Evolutionary conservation across 805 yeast genomes (phyloP), one percentile per base, ranked within the genome.

Genomic region (Metschnikowia drakensbergensis): DNA sequence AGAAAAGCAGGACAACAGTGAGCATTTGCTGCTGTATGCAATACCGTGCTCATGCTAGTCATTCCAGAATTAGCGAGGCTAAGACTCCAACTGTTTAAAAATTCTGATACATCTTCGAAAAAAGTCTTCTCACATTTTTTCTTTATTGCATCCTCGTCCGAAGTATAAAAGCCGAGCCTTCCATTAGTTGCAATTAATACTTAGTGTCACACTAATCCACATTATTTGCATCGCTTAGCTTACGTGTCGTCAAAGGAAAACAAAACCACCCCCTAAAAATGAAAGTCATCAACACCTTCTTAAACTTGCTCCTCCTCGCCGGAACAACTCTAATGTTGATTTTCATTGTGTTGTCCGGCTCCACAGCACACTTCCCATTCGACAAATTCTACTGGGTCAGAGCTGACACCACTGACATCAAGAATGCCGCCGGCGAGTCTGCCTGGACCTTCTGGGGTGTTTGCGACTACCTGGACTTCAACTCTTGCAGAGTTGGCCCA

Each of bases 371-470:
- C 37, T 58, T 54, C 55, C 58, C 59, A 25, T 55, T 54, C 59
- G 77, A 79, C 59, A 68, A 75, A 50, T 86, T 88, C 67, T 90
- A 85, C 70, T 89, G 94, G 91, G 62, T 91, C 37, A 74, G 81
- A 61, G 96, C 89, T 27, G 84, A 83, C 59, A 89, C 96, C 43
- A 61, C 78, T 3, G 68, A 64, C 36, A 79, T 84, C 49, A 47
- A 74, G 55, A 64, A 72, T 38, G 84, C 86, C 6, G 69, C 76
- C 28, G 64, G 63, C 33, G 62, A 66, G 11, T 72, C 88, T 3
- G 81, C 91, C 58, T 91, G 97, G 97, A 86, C 91, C 8, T 80
- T 80, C 66, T 91, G 92, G 78, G 83, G 84, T 53, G 74, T 84
- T 40, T 83, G 88, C 65, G 74, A 77, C 53, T 78, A 79, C 47